Percentiles rank a stretch among this genome's conserved stretches.
Evolutionary conservation across 2,329 filamentous ascomycete genomes (phyloP).

Genomic region (Trematosphaeria pertusa): DNA sequence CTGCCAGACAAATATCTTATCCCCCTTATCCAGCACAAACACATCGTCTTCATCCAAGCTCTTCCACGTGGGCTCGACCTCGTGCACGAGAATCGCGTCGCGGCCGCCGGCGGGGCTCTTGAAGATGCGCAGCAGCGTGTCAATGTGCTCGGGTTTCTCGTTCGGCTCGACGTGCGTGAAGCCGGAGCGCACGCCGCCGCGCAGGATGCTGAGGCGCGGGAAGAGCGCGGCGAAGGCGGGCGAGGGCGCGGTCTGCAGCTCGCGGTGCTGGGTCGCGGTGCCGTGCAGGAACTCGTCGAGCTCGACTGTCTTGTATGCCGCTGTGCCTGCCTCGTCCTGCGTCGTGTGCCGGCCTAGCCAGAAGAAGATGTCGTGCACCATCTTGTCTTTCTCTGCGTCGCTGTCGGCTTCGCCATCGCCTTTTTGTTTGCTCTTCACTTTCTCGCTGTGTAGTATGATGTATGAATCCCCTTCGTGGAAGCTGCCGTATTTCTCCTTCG

Average conservation of each 20-base stretch:
- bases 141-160: slow-evolving; percentile 53
- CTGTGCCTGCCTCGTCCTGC: slow-evolving; percentile 72
- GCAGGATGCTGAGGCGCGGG: slow-evolving; percentile 64
- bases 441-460: slow-evolving; percentile 68
- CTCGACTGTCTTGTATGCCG: slow-evolving; percentile 75
- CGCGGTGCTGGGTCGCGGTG: slow-evolving; percentile 68
- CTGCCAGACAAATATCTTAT: slow-evolving; percentile 76
- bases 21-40: slow-evolving; percentile 67
- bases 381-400: slow-evolving; percentile 17
- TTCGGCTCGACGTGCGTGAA: slow-evolving; percentile 67
- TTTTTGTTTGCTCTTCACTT: slow-evolving; percentile 57
- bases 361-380: slow-evolving; percentile 70
- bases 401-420: slow-evolving; percentile 35
- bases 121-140: slow-evolving; percentile 68
- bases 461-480: slow-evolving; percentile 75
- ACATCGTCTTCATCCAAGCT: slow-evolving; percentile 72
- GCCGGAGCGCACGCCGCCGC: slow-evolving; percentile 67
- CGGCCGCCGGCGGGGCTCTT: slow-evolving; percentile 57
- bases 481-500: slow-evolving; percentile 62
- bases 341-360: slow-evolving; percentile 71
- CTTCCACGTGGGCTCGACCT: slow-evolving; percentile 67
- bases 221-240: slow-evolving; percentile 68
- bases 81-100: slow-evolving; percentile 64
- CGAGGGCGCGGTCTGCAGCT: slow-evolving; percentile 66
- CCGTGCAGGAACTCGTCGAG: slow-evolving; percentile 71